These are phyloP conservation scores for Nadsonia fulvescens DNA, from an alignment of 805 yeast species.

Conservation along the genomic window DNA sequence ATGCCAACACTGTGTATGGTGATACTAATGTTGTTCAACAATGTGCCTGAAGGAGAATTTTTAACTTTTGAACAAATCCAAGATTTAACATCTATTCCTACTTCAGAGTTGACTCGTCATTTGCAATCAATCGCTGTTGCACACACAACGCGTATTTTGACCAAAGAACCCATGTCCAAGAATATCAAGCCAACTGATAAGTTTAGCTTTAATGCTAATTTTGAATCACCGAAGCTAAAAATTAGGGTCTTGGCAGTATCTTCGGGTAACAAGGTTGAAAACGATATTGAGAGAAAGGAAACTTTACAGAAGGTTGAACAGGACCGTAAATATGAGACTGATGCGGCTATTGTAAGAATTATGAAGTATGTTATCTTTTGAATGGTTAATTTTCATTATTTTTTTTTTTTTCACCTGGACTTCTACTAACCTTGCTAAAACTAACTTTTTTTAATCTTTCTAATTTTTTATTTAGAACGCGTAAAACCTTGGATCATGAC, in stretches of 20 bases:
- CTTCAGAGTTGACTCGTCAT: conserved; percentile 53
- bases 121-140: conserved; percentile 73
- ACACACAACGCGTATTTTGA: conserved; percentile 57
- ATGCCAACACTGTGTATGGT: conserved; percentile 71
- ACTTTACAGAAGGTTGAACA: conserved; percentile 41
- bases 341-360: conserved; percentile 77
- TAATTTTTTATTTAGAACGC: no score
- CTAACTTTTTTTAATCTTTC: no score
- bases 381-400: no score
- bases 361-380: conserved; percentile 52
- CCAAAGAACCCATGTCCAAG: conserved; percentile 57
- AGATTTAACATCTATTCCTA: conserved; percentile 54
- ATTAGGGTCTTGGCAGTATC: conserved; percentile 63
- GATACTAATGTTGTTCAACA: conserved; percentile 56
- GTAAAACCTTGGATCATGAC: conserved; percentile 42
- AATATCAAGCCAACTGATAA: conserved; percentile 45
- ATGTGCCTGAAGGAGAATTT: conserved; percentile 24
- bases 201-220: conserved; percentile 50
- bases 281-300: conserved; percentile 29
- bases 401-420: no score
- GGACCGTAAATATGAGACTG: conserved; percentile 49
- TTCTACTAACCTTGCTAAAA: no score
- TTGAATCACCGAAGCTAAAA: conserved; percentile 47
- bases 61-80: conserved; percentile 46
- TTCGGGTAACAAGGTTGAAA: conserved; percentile 25